Evolutionary conservation across 2,329 filamentous ascomycete species (phyloP).

Genomic region (Aureobasidium sp.): DNA sequence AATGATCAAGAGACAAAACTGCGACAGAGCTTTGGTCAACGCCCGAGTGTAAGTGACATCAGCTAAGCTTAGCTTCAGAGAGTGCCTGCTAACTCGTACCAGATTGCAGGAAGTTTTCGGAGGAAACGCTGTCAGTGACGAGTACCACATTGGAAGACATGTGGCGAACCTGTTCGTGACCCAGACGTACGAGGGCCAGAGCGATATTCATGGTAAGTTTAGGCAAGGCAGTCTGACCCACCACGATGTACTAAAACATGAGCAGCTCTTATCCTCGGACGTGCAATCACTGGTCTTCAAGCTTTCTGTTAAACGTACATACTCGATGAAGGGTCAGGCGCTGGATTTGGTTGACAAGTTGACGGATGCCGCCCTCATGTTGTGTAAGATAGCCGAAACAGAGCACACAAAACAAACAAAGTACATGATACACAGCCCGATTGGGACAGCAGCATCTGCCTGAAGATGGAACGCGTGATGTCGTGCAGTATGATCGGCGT

Average conservation of each 20-base stretch:
- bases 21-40: slow-evolving; percentile 75
- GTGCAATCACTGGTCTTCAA: slow-evolving; percentile 58
- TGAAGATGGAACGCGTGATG: neutral
- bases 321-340: neutral
- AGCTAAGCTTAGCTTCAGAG: neutral
- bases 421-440: neutral
- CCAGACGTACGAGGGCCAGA: slow-evolving; percentile 97
- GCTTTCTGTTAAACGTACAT: slow-evolving; percentile 46
- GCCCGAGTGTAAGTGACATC: slow-evolving; percentile 50
- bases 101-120: slow-evolving; percentile 92
- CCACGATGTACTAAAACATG: slow-evolving; percentile 15
- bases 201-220: slow-evolving; percentile 85
- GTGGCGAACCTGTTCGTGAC: slow-evolving; percentile 95
- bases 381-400: slow-evolving; percentile 3
- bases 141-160: slow-evolving; percentile 91
- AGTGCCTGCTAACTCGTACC: slow-evolving; percentile 13
- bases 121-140: slow-evolving; percentile 95
- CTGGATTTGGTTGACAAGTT: neutral
- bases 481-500: neutral
- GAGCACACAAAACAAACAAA: neutral
- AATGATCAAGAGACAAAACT: slow-evolving; percentile 97
- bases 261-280: slow-evolving; percentile 40
- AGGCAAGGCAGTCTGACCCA: neutral
- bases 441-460: neutral
- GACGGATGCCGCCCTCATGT: neutral